Evolutionary conservation across 768 basidiomycete species (phyloP), one percentile per base, ranked within the genome.

Genomic region (Kwoniella dejecticola): DNA sequence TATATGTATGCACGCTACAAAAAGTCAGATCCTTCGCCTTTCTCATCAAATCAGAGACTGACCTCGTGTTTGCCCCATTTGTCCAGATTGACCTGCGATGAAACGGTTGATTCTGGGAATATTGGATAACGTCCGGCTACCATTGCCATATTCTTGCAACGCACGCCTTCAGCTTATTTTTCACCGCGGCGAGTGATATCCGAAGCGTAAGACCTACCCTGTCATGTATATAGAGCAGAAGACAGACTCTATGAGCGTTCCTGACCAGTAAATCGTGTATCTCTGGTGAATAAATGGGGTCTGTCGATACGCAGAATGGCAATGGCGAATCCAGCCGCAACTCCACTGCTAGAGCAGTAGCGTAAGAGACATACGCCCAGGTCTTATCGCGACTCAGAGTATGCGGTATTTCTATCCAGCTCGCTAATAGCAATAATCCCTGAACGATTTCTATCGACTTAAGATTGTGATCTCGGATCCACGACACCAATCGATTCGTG

Each of bases 111-210:
- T 30, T 56, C 61, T 7, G 61, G 61, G 29, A 62, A 53, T 11
- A 62, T 45, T 11, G 61, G 54, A 45, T 62, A 62, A 29, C 61
- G 31, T n/a, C 61, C 61, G 1, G 61, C 53, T 10, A 62, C 55
- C 61, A 62, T 62, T 13, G 61, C 61, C 54, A 62, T 62, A 38
- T 50, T 57, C 61, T 62, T n/a, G n/a, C n/a, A n/a, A n/a, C n/a
- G n/a, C n/a, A n/a, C n/a, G n/a, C n/a, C n/a, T n/a, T n/a, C n/a
- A n/a, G n/a, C n/a, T n/a, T n/a, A n/a, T n/a, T n/a, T n/a, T n/a
- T n/a, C n/a, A n/a, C n/a, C n/a, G n/a, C n/a, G n/a, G n/a, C n/a
- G n/a, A n/a, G n/a, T n/a, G n/a, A n/a, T n/a, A 24, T 7, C 44
- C 24, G 31, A 4, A 5, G 3, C 19, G 26, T 13, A 5, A 0